Conservation (phyloP, 352 stramenopile genomes). For the Pythium dissimile region DNA sequence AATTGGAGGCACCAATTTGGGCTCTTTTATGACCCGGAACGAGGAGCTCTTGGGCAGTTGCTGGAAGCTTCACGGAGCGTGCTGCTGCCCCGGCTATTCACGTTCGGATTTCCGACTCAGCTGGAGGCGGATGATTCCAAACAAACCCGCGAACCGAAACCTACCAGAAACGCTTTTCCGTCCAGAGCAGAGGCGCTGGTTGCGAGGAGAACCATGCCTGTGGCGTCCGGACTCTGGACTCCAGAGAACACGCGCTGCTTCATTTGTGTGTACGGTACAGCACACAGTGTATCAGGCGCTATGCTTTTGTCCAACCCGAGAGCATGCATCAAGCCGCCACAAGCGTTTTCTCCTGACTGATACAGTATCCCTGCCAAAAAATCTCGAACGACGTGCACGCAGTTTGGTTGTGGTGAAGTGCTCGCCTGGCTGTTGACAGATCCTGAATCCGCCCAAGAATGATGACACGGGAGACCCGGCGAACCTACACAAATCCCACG, state of each 20-base stretch:
- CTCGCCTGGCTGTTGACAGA: background rate
- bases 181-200: too few species aligned
- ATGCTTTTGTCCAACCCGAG: slow-evolving; percentile 11
- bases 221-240: too few species aligned
- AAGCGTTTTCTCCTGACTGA: background rate
- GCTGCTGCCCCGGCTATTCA: slow-evolving; percentile 1
- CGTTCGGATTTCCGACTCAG: background rate
- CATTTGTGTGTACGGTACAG: background rate
- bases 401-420: background rate
- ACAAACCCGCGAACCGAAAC: background rate
- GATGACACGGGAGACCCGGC: background rate
- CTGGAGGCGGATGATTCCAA: background rate
- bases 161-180: background rate
- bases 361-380: too few species aligned
- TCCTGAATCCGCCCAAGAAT: too few species aligned
- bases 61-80: slow-evolving; percentile 19
- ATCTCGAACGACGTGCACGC: background rate
- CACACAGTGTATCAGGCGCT: too few species aligned
- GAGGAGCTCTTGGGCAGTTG: slow-evolving; percentile 12
- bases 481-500: slow-evolving; percentile 1
- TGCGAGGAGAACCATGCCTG: too few species aligned
- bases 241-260: background rate
- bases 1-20: background rate
- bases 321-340: background rate
- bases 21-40: background rate